Evolutionary conservation across 2,329 filamentous ascomycete species (phyloP), one percentile per base, ranked within the genome.

Genomic region (Gaeumannomyces sp.): DNA sequence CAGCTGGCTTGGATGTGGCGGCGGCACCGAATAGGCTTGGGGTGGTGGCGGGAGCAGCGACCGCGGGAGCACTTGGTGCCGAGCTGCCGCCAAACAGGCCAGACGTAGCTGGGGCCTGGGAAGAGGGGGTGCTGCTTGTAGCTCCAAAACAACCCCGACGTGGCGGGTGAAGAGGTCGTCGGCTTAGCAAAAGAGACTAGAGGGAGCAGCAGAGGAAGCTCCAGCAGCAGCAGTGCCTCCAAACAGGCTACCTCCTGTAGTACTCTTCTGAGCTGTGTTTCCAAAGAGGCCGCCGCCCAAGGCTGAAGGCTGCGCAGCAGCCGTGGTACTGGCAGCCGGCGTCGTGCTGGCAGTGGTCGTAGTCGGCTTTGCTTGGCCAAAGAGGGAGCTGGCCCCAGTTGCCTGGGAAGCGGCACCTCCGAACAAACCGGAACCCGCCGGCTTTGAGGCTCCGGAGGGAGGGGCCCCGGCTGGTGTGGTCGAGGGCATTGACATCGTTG

Each of bases 391-490:
- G 11, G 45, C 45, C 19, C 45, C n/a, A 10, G 45, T 53, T 53
- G 22, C 10, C n/a, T 53, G 45, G 53, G 60, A 64, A 56, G 50
- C 25, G 28, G 65, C 50, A n/a, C 62, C 64, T 61, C 66, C 64
- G 33, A 69, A 69, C 28, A 69, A 53, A 29, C 53, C 16, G 62
- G 56, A 28, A 65, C 60, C 31, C 58, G 61, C 63, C 61, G 70
- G 67, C 66, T 77, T 75, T 25, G 62, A 35, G 59, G 56, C 57
- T 33, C 75, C 77, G 6, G 76, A 70, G 0, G 83, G 82, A 64
- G 83, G 83, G n/a, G 80, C 79, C 50, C 83, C 83, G 28, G 83
- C 83, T 22, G 83, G 83, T 50, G 83, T 85, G 2, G 83, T 85
- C 25, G 83, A 85, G 64, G 77, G 75, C 45, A 83, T 70, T n/a